phyloP scores from a whole-genome alignment of 371 early-diverging fungal species.

The Apophysomyces elegans region DNA sequence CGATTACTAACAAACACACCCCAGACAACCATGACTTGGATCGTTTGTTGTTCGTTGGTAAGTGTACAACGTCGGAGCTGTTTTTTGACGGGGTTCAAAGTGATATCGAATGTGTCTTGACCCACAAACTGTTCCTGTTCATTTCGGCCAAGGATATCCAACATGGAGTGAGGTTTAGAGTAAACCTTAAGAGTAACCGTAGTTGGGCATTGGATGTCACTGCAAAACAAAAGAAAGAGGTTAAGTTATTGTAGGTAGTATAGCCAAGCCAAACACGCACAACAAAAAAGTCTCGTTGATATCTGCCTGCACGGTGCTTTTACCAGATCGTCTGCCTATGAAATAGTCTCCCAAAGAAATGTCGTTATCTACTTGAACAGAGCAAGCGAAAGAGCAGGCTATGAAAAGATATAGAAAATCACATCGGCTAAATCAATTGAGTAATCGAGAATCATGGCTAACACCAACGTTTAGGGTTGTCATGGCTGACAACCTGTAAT shows the following conservation, averaged over 20 bases:
- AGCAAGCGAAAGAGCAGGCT: conserved; percentile 37
- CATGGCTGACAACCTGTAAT: conserved; percentile 41
- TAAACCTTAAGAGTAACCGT: conserved; percentile 30
- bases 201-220: conserved; percentile 38
- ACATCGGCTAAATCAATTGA: not conserved
- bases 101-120: conserved; percentile 31
- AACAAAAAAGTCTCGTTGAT: conserved; percentile 48
- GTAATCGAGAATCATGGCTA: not conserved
- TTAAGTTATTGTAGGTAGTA: not conserved
- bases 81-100: conserved; percentile 36
- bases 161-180: conserved; percentile 29
- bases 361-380: conserved; percentile 37
- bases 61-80: conserved; percentile 36
- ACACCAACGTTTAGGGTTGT: conserved; percentile 41
- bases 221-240: conserved; percentile 12
- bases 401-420: not conserved
- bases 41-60: conserved; percentile 17
- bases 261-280: conserved; percentile 22
- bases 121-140: conserved; percentile 33
- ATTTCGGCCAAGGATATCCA: conserved; percentile 22
- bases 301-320: conserved; percentile 40
- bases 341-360: conserved; percentile 31
- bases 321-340: conserved; percentile 42
- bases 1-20: conserved; percentile 41
- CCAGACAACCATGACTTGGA: conserved; percentile 39